Percentiles rank a stretch among this genome's conserved stretches.
phyloP scores from a whole-genome alignment of 78 protist species.

The slime mould (Dictyostelium discoideum) region DNA sequence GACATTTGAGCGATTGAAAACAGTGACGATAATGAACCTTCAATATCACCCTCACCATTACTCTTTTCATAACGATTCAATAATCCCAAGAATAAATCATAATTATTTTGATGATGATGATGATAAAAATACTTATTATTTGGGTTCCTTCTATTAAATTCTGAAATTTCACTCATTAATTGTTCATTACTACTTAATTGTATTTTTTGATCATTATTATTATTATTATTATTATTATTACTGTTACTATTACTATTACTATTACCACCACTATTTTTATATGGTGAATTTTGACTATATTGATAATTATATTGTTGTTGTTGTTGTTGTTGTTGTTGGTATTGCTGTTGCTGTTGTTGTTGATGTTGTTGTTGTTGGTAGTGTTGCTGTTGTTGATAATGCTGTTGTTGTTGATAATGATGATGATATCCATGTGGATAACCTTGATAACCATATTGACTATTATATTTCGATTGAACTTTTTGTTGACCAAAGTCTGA shows the following conservation, averaged over 20 bases:
- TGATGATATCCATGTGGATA: not conserved
- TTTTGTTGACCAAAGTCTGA: not conserved
- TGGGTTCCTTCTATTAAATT: not conserved
- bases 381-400: not conserved
- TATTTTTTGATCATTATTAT: not conserved
- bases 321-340: not conserved
- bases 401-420: conserved; percentile 11
- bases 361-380: not conserved
- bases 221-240: not conserved
- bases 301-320: not conserved
- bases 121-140: not conserved
- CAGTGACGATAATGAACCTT: not conserved
- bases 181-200: not conserved
- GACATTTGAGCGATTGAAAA: not conserved
- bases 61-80: conserved; percentile 17
- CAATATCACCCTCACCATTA: conserved; percentile 23
- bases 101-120: not conserved
- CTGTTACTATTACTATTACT: not conserved
- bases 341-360: not conserved
- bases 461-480: not conserved
- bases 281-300: conserved; percentile 11
- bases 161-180: not conserved
- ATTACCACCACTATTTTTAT: not conserved
- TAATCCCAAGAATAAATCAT: not conserved
- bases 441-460: not conserved